Percentiles rank a stretch among this genome's conserved stretches.
These are phyloP conservation scores for Plasmodium chabaudi DNA, from an alignment of 169 alveolate species.

Conservation along the genomic window DNA sequence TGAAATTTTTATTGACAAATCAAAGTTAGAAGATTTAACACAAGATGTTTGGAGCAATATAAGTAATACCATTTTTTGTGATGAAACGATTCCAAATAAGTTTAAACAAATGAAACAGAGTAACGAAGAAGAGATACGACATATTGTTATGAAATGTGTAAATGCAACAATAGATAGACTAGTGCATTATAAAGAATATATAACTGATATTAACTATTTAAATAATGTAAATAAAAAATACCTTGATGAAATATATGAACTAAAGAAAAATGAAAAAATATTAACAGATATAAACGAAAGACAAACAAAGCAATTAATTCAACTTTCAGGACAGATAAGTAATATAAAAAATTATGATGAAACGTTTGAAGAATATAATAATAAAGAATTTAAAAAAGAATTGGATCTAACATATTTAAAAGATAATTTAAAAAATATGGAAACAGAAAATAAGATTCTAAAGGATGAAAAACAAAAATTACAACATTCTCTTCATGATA, in stretches of 20 bases:
- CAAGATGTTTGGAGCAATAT: neutral
- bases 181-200: slow-evolving; percentile 1
- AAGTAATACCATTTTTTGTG: neutral
- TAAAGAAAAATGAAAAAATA: slow-evolving; percentile 30
- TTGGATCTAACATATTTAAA: neutral
- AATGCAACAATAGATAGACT: no score
- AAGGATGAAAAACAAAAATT: slow-evolving; percentile 18
- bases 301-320: slow-evolving; percentile 40
- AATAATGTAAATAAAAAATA: neutral
- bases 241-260: slow-evolving; percentile 4
- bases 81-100: neutral
- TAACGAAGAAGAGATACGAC: neutral
- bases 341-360: slow-evolving; percentile 28
- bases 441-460: slow-evolving; percentile 11
- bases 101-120: neutral
- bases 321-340: slow-evolving; percentile 10
- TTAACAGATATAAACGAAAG: slow-evolving; percentile 51
- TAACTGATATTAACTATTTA: neutral
- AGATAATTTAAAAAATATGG: slow-evolving; percentile 17
- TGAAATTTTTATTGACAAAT: neutral
- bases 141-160: neutral
- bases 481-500: slow-evolving; percentile 8
- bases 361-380: slow-evolving; percentile 4
- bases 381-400: slow-evolving; percentile 1
- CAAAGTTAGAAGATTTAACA: neutral